Evolutionary conservation across 768 basidiomycete species (phyloP).

Genomic region (Austroboletus festivus): DNA sequence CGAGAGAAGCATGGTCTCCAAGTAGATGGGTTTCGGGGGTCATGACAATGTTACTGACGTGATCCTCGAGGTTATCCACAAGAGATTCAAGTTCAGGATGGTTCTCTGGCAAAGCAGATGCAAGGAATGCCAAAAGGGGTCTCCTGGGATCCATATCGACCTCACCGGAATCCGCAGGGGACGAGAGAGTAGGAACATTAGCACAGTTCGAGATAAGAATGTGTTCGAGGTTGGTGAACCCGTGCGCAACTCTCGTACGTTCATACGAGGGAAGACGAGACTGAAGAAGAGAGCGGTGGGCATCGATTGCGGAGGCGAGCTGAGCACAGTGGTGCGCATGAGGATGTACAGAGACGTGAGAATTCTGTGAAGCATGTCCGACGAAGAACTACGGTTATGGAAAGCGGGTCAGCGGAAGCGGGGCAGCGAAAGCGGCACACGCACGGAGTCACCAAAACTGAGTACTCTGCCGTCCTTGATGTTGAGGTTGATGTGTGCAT

Average conservation of each 20-base stretch:
- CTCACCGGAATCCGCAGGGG: conserved; percentile 21
- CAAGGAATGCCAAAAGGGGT: conserved; percentile 77
- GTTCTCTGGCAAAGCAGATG: conserved; percentile 59
- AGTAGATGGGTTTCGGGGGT: conserved; percentile 43
- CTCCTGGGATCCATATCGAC: conserved; percentile 39
- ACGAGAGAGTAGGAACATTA: conserved; percentile 30
- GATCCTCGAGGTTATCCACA: conserved; percentile 46
- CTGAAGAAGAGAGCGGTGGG: conserved; percentile 31
- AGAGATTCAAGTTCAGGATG: conserved; percentile 41
- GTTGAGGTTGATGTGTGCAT: conserved; percentile 93
- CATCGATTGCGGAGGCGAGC: conserved; percentile 34
- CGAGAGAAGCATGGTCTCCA: conserved; percentile 40
- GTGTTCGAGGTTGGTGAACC: conserved; percentile 36
- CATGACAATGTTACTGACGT: conserved; percentile 49
- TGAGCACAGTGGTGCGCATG: conserved; percentile 54
- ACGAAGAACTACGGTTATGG: conserved; percentile 61
- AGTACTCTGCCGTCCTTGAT: conserved; percentile 79
- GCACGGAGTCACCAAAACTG: conserved; percentile 84
- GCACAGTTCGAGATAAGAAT: conserved; percentile 58
- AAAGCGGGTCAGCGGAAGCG: conserved; percentile 7
- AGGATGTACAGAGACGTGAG: conserved; percentile 38
- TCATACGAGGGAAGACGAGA: conserved; percentile 7
- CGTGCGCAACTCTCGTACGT: conserved; percentile 13
- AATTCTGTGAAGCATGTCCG: conserved; percentile 40
- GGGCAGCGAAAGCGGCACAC: conserved; percentile 30